Conservation (phyloP, 768 basidiomycete genomes). For the Baorangia bicolor region DNA sequence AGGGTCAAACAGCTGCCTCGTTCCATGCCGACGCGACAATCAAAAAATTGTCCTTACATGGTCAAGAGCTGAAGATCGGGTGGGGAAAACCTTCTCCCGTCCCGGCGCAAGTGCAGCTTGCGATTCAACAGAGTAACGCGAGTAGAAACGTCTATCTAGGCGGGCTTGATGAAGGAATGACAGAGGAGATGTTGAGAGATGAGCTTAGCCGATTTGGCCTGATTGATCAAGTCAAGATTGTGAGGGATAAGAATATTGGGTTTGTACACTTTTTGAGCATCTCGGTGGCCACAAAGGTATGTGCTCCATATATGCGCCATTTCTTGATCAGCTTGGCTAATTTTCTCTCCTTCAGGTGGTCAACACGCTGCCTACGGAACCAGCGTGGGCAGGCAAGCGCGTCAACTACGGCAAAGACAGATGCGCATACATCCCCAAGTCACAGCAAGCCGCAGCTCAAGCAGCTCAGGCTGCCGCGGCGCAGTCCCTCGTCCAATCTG, state of each 20-base stretch:
- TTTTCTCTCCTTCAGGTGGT: constrained; percentile 65
- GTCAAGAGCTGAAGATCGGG: constrained; percentile 96
- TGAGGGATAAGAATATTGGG: constrained; percentile 97
- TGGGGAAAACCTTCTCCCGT: constrained; percentile 97
- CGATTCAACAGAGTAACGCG: constrained; percentile 90
- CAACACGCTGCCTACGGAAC: constrained; percentile 86
- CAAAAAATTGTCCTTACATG: constrained; percentile 90
- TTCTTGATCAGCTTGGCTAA: not conserved
- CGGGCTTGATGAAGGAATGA: constrained; percentile 84
- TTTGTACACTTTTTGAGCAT: constrained; percentile 99
- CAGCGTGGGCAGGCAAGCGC: constrained; percentile 91
- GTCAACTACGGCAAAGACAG: constrained; percentile 99
- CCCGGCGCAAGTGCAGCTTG: constrained; percentile 79
- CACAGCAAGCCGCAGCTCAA: constrained; percentile 85
- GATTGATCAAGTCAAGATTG: constrained; percentile 99
- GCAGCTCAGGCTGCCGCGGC: constrained; percentile 87
- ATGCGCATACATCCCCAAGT: constrained; percentile 96
- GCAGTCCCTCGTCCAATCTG: constrained; percentile 59
- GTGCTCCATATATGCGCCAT: constrained; percentile 18
- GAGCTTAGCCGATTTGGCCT: constrained; percentile 91
- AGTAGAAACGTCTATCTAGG: constrained; percentile 97
- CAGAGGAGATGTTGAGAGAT: constrained; percentile 89
- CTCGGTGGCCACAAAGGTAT: constrained; percentile 89
- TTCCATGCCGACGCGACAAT: constrained; percentile 97
- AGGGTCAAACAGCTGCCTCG: constrained; percentile 87